phyloP scores from a whole-genome alignment of 2,329 filamentous ascomycete species.

The Ustulina deusta region DNA sequence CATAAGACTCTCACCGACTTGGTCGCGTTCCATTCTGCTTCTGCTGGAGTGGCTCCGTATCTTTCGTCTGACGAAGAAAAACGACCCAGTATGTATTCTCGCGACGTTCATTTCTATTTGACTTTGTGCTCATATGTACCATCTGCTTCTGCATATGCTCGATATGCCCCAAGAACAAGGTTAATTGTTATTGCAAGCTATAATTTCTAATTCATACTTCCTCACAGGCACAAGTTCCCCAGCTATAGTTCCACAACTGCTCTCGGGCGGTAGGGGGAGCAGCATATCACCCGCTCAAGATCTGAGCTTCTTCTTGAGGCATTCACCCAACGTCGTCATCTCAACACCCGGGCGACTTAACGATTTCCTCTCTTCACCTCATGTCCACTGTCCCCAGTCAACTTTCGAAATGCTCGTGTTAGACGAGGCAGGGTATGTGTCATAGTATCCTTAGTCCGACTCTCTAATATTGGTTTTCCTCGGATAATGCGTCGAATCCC shows the following conservation, averaged over 20 bases:
- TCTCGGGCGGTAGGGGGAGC: constrained; percentile 77
- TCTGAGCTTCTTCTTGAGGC: constrained; percentile 83
- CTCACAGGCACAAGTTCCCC: constrained; percentile 53
- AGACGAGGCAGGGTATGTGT: constrained; percentile 75
- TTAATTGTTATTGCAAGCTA: neutral
- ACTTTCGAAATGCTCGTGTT: constrained; percentile 93
- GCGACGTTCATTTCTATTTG: no score
- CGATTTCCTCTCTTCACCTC: constrained; percentile 85
- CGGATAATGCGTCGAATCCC: neutral
- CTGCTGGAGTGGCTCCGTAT: constrained; percentile 72
- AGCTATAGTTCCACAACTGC: constrained; percentile 83
- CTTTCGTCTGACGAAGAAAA: constrained; percentile 68
- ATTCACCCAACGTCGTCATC: constrained; percentile 88
- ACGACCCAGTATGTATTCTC: constrained; percentile 54
- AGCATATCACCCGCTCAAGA: constrained; percentile 84
- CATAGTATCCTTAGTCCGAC: neutral
- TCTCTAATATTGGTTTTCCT: neutral
- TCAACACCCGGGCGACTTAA: constrained; percentile 91
- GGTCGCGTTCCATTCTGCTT: constrained; percentile 84
- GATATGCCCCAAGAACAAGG: neutral
- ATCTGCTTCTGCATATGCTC: neutral
- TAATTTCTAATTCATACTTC: neutral
- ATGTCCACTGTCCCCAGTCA: constrained; percentile 88
- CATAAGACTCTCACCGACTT: constrained; percentile 82
- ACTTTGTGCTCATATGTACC: neutral